Conservation (phyloP, 495 filamentous ascomycete genomes). For the Daldinia bambusicola region DNA sequence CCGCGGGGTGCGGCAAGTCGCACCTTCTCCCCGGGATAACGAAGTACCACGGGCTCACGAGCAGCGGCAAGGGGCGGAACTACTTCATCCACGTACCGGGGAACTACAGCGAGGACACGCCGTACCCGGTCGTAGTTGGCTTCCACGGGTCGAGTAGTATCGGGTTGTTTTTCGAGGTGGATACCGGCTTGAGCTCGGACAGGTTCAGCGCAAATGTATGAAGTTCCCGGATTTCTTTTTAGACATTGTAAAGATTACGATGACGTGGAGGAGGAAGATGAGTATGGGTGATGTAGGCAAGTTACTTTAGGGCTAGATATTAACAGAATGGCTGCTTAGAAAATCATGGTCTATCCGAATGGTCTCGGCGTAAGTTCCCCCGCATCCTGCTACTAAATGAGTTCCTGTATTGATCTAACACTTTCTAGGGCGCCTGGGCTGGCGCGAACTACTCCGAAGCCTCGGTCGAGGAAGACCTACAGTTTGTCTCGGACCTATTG, state of each 20-base stretch:
- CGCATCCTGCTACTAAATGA: not conserved
- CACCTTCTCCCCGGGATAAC: constrained; percentile 38
- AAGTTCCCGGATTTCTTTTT: no score
- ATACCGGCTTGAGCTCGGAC: constrained; percentile 45
- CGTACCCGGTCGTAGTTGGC: constrained; percentile 46
- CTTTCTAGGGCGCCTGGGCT: constrained; percentile 46
- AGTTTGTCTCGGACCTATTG: constrained; percentile 61
- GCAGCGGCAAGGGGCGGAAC: constrained; percentile 40
- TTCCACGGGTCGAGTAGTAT: constrained; percentile 49
- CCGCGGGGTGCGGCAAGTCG: constrained; percentile 41
- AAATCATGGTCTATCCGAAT: constrained; percentile 51
- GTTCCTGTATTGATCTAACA: not conserved
- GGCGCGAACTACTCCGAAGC: constrained; percentile 48
- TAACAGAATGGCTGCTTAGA: constrained; percentile 22
- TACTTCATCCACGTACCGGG: constrained; percentile 46
- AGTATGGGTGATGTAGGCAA: not conserved
- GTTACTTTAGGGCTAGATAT: not conserved
- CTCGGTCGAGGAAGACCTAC: constrained; percentile 56
- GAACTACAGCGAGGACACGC: constrained; percentile 38
- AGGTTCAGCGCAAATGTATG: constrained; percentile 42
- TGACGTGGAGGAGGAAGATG: no score
- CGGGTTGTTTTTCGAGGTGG: constrained; percentile 49
- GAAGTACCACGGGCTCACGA: constrained; percentile 39
- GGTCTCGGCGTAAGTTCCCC: constrained; percentile 41
- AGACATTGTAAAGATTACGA: no score